These are phyloP conservation scores for Orobanche coerulescens DNA, from an alignment of 257 asterid species.

Conservation along the genomic window DNA sequence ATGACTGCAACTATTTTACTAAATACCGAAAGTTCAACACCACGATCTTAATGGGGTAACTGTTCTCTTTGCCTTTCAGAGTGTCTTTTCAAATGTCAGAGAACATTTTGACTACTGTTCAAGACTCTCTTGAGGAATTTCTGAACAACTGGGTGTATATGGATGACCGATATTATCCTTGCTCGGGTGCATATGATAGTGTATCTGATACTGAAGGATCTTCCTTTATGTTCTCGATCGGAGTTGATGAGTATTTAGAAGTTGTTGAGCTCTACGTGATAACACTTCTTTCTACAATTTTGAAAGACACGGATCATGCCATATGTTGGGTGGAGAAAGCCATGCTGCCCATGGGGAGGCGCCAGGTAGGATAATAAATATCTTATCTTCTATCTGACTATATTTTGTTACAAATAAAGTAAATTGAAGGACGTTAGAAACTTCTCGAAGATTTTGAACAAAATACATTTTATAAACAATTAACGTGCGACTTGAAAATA, in stretches of 20 bases:
- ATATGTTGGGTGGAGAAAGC: conserved; percentile 79
- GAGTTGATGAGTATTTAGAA: conserved; percentile 52
- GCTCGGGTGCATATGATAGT: conserved; percentile 24
- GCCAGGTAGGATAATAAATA: conserved; percentile 52
- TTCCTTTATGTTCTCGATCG: conserved; percentile 31
- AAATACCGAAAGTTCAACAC: background rate
- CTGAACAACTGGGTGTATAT: conserved; percentile 51
- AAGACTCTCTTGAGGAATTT: conserved; percentile 63
- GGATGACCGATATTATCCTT: conserved; percentile 39
- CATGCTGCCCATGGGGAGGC: conserved; percentile 54
- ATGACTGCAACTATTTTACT: conserved; percentile 11
- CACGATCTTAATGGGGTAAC: conserved; percentile 5
- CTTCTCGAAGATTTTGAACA: no score
- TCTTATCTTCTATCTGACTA: conserved; percentile 10
- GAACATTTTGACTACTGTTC: conserved; percentile 37
- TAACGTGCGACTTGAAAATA: no score
- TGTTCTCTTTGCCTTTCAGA: conserved; percentile 31
- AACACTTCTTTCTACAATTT: conserved; percentile 42
- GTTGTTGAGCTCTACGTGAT: conserved; percentile 73
- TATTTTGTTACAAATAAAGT: no score
- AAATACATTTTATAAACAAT: no score
- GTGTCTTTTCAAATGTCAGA: conserved; percentile 58
- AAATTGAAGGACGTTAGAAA: no score
- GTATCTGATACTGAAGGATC: conserved; percentile 26
- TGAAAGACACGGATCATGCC: conserved; percentile 51